These are phyloP conservation scores for Ramalina peruviana DNA, from an alignment of 495 filamentous ascomycete species.

Conservation along the genomic window DNA sequence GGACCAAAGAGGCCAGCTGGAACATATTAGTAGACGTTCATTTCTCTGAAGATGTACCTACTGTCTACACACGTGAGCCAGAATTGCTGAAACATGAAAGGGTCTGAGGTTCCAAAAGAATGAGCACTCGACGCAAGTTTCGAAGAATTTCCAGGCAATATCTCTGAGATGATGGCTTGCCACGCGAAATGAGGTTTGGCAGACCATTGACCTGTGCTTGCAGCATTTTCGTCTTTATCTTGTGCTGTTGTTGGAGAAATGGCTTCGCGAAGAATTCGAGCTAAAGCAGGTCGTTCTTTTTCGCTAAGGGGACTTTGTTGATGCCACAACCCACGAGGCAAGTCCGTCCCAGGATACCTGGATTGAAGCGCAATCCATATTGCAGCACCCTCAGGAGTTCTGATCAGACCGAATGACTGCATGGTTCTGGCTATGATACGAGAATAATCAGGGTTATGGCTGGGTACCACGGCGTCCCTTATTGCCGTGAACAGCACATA, in stretches of 20 bases:
- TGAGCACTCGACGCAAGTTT: constrained; percentile 14
- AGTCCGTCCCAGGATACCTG: constrained; percentile 45
- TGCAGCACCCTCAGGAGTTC: constrained; percentile 75
- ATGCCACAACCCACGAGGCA: constrained; percentile 62
- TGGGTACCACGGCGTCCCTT: constrained; percentile 23
- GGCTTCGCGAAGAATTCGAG: constrained; percentile 67
- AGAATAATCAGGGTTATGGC: constrained; percentile 32
- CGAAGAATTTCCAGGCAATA: constrained; percentile 13
- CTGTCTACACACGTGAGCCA: constrained; percentile 85
- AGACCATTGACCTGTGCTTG: constrained; percentile 53
- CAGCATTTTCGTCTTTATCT: constrained; percentile 25
- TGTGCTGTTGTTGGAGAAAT: constrained; percentile 37
- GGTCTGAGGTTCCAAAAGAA: constrained; percentile 15
- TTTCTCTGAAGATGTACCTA: constrained; percentile 29
- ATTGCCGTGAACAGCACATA: constrained; percentile 46
- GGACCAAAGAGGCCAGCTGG: constrained; percentile 69
- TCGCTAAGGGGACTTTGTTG: constrained; percentile 53
- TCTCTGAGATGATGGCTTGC: constrained; percentile 50
- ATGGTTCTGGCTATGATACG: constrained; percentile 49
- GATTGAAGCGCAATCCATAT: constrained; percentile 65
- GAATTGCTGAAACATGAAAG: constrained; percentile 52
- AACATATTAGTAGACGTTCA: not conserved
- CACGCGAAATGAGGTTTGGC: constrained; percentile 79
- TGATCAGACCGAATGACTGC: constrained; percentile 45
- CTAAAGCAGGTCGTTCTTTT: constrained; percentile 46